A percentile compares a stretch with the other conserved stretches of the same genome.
These are phyloP conservation scores for Geranium incanum DNA, from an alignment of 441 rosid species.

Conservation along the genomic window DNA sequence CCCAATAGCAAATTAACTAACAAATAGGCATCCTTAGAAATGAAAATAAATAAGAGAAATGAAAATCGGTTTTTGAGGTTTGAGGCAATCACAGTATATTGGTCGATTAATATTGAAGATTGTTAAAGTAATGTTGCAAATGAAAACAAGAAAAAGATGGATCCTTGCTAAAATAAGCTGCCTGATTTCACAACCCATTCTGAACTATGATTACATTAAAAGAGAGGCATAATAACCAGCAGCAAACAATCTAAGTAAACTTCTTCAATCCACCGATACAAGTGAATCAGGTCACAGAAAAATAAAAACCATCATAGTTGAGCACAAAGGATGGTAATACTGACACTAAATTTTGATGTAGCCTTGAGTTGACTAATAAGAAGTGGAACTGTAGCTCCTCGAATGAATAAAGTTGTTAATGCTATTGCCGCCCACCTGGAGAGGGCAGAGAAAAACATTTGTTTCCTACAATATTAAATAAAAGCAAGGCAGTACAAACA, in stretches of 20 bases:
- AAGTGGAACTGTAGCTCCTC: slow-evolving; percentile 40
- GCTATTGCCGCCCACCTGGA: slow-evolving; percentile 46
- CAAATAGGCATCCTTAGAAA: background rate
- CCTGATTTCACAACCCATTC: background rate
- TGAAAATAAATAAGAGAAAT: background rate
- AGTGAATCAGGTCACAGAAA: background rate
- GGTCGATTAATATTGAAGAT: too few relatives aligned
- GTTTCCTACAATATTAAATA: background rate
- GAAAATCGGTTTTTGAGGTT: background rate
- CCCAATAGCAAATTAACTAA: background rate
- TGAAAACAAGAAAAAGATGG: background rate
- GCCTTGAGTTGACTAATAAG: slow-evolving; percentile 40
- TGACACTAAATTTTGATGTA: slow-evolving; percentile 38
- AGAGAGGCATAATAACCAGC: background rate
- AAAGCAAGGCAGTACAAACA: slow-evolving; percentile 2
- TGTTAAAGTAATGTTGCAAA: background rate
- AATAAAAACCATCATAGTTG: background rate
- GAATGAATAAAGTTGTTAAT: slow-evolving; percentile 41
- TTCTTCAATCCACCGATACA: background rate
- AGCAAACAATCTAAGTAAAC: background rate
- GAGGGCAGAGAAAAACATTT: background rate
- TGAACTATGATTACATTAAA: background rate
- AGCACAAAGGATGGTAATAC: slow-evolving; percentile 12
- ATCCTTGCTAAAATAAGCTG: background rate
- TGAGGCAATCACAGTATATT: background rate